phyloP scores from a whole-genome alignment of 1,139 yeast species.

The Scheffersomyces quercinus region DNA sequence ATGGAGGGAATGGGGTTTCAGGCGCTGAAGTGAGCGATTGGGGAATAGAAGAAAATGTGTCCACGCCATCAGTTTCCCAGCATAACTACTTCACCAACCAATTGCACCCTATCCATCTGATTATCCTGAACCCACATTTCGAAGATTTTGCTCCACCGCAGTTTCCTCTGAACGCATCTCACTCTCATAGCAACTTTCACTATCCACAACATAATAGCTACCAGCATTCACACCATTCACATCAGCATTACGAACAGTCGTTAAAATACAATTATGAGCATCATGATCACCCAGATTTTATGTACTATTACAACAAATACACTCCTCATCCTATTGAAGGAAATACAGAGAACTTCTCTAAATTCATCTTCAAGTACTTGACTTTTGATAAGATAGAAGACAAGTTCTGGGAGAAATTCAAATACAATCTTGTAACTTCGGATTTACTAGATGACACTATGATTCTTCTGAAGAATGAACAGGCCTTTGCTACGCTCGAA shows the following conservation, averaged over 20 bases:
- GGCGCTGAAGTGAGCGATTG: conserved; percentile 35
- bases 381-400: conserved; percentile 14
- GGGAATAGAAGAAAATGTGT: conserved; percentile 38
- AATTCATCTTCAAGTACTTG: conserved; percentile 31
- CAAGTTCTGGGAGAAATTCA: conserved; percentile 45
- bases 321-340: conserved; percentile 8
- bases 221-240: neutral
- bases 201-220: neutral
- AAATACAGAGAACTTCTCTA: conserved; percentile 25
- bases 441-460: conserved; percentile 45
- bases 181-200: neutral
- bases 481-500: conserved; percentile 19
- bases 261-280: neutral
- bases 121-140: neutral
- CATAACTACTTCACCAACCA: conserved; percentile 3
- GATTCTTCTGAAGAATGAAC: conserved; percentile 47
- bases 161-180: neutral
- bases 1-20: neutral
- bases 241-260: neutral
- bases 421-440: conserved; percentile 41
- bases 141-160: neutral
- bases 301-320: conserved; percentile 11
- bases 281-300: conserved; percentile 8
- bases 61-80: conserved; percentile 5
- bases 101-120: neutral